Percentiles rank a stretch among this genome's conserved stretches.
phyloP scores from a whole-genome alignment of 176 grass and related monocot genomes.

The Juncus effusus region DNA sequence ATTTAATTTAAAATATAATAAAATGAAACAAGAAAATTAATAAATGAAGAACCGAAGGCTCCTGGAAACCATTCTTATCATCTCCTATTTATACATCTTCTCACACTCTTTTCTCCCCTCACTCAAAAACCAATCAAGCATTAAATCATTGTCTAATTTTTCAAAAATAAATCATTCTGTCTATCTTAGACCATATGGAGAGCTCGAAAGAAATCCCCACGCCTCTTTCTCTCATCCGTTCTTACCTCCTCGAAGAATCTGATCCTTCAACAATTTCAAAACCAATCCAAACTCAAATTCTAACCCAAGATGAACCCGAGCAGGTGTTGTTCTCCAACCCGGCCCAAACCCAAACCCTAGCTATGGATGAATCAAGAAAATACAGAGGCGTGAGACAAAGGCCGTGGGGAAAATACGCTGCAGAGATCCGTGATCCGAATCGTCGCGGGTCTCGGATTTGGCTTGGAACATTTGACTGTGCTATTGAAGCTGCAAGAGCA shows the following conservation, averaged over 20 bases:
- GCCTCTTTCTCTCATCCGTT: neutral
- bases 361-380: constrained; percentile 9
- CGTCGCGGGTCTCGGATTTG: constrained; percentile 23
- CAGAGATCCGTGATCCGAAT: constrained; percentile 16
- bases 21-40: too few species aligned
- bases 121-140: neutral
- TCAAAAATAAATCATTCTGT: neutral
- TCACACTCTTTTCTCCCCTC: constrained; percentile 2
- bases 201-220: neutral
- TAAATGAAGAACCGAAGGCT: neutral
- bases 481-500: constrained; percentile 22
- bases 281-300: neutral
- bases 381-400: constrained; percentile 83
- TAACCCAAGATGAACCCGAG: too few species aligned
- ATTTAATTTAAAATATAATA: too few species aligned
- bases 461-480: constrained; percentile 23
- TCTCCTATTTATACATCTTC: constrained; percentile 12
- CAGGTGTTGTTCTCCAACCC: too few species aligned
- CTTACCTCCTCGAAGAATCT: constrained; percentile 11
- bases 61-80: neutral
- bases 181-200: constrained; percentile 10
- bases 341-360: neutral
- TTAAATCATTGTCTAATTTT: neutral
- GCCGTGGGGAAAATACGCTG: constrained; percentile 73
- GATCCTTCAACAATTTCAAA: neutral